Conservation (phyloP, 495 filamentous ascomycete genomes). For the Beverwykella pulmonaria region DNA sequence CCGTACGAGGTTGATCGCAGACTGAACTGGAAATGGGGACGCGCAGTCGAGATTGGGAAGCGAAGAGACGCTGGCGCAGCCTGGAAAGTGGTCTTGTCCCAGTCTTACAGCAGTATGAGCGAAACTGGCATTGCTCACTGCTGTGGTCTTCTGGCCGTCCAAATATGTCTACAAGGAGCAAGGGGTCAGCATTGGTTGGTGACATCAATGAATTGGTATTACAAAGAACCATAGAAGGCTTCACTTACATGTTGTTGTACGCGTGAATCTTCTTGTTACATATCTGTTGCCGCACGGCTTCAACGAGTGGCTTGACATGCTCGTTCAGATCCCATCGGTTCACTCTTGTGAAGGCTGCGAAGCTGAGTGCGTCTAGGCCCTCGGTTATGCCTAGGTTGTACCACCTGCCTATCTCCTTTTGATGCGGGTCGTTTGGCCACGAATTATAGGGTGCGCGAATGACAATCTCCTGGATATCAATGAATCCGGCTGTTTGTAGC, state of each 20-base stretch:
- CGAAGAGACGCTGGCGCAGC: background rate
- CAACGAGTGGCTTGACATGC: slow-evolving; percentile 64
- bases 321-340: slow-evolving; percentile 61
- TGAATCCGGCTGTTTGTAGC: slow-evolving; percentile 75
- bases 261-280: slow-evolving; percentile 67
- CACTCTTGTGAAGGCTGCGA: slow-evolving; percentile 74
- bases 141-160: slow-evolving; percentile 49
- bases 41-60: background rate
- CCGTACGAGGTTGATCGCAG: background rate
- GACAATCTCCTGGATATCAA: slow-evolving; percentile 74
- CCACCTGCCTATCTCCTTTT: slow-evolving; percentile 77
- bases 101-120: background rate
- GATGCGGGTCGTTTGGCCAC: slow-evolving; percentile 71
- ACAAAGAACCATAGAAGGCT: slow-evolving; percentile 24
- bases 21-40: background rate
- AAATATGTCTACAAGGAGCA: slow-evolving; percentile 54
- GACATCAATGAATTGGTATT: slow-evolving; percentile 38
- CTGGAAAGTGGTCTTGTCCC: background rate
- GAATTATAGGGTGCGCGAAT: slow-evolving; percentile 75
- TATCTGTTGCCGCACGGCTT: slow-evolving; percentile 69
- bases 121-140: slow-evolving; percentile 26
- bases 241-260: slow-evolving; percentile 74
- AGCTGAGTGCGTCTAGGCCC: slow-evolving; percentile 70
- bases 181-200: slow-evolving; percentile 31
- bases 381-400: slow-evolving; percentile 74